These are phyloP conservation scores for Venustampulla echinocandica DNA, from an alignment of 495 filamentous ascomycete species.

Conservation along the genomic window DNA sequence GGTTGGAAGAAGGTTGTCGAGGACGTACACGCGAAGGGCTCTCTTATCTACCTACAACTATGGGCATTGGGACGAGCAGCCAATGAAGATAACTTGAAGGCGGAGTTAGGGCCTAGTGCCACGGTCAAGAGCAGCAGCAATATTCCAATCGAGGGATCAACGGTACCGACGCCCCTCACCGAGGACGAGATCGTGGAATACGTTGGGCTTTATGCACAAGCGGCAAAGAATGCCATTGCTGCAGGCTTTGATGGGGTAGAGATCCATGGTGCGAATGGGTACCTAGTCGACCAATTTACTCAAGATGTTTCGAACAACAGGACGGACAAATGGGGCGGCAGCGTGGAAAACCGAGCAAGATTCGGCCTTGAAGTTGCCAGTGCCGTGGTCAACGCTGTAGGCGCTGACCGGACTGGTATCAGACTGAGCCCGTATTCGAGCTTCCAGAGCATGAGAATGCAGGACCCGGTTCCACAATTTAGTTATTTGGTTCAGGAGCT, in stretches of 20 bases:
- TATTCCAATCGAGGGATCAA: slow-evolving; percentile 28
- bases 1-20: slow-evolving; percentile 56
- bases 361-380: slow-evolving; percentile 57
- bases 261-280: slow-evolving; percentile 67
- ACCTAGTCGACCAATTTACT: slow-evolving; percentile 66
- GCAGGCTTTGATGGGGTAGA: slow-evolving; percentile 76
- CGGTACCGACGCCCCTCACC: slow-evolving; percentile 41
- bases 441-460: slow-evolving; percentile 65
- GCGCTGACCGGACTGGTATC: slow-evolving; percentile 52
- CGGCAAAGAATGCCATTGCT: slow-evolving; percentile 52
- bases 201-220: slow-evolving; percentile 50
- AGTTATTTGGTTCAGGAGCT: slow-evolving; percentile 44
- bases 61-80: slow-evolving; percentile 60
- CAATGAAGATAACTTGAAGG: slow-evolving; percentile 28
- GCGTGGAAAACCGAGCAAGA: slow-evolving; percentile 57
- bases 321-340: slow-evolving; percentile 62
- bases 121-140: slow-evolving; percentile 41
- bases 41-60: slow-evolving; percentile 58
- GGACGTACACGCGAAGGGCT: slow-evolving; percentile 56
- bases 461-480: slow-evolving; percentile 55
- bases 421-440: slow-evolving; percentile 54
- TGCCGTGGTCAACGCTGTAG: slow-evolving; percentile 55
- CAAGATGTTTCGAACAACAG: slow-evolving; percentile 55
- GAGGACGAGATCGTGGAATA: slow-evolving; percentile 47
- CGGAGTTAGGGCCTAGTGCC: slow-evolving; percentile 26